phyloP scores from a whole-genome alignment of 2,329 filamentous ascomycete genomes.

The Dactylellina leptospora region DNA sequence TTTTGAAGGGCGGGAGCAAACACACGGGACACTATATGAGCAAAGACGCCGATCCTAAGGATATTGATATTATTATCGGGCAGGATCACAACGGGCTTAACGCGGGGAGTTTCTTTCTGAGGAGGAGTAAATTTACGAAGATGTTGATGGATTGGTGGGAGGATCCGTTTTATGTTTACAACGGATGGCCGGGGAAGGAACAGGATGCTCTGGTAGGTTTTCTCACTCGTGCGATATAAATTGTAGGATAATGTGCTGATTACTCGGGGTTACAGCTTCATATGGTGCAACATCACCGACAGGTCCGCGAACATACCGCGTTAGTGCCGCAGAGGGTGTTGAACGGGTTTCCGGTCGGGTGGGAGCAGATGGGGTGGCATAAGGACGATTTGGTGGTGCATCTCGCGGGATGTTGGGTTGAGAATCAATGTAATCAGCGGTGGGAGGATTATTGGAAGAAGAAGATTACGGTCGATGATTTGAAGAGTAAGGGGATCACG shows the following conservation, averaged over 20 bases:
- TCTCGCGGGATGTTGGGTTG: slow-evolving; percentile 61
- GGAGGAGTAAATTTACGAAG: slow-evolving; percentile 60
- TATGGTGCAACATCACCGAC: slow-evolving; percentile 59
- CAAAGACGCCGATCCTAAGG: slow-evolving; percentile 55
- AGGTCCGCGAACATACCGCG: slow-evolving; percentile 60
- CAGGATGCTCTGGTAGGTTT: slow-evolving; percentile 59
- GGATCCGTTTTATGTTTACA: slow-evolving; percentile 60
- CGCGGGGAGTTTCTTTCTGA: slow-evolving; percentile 61
- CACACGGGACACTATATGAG: slow-evolving; percentile 56
- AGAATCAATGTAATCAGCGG: slow-evolving; percentile 58
- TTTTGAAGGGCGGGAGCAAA: slow-evolving; percentile 56
- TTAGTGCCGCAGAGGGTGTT: slow-evolving; percentile 60
- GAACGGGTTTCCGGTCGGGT: slow-evolving; percentile 60
- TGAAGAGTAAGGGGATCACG: slow-evolving; percentile 44
- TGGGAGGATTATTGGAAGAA: slow-evolving; percentile 60
- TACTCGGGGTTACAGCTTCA: slow-evolving; percentile 56
- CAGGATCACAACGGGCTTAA: slow-evolving; percentile 62
- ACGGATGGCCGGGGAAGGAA: slow-evolving; percentile 59
- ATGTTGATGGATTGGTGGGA: slow-evolving; percentile 61
- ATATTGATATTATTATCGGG: slow-evolving; percentile 61
- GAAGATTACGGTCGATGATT: slow-evolving; percentile 41
- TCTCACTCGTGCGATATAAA: background rate
- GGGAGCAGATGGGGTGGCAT: slow-evolving; percentile 60
- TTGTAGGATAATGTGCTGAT: too few species aligned
- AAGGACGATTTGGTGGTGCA: slow-evolving; percentile 61